A percentile compares a stretch with the other conserved stretches of the same genome.
Evolutionary conservation across 176 grass and related monocot species (phyloP).

Genomic region (Aechmea fasciata): DNA sequence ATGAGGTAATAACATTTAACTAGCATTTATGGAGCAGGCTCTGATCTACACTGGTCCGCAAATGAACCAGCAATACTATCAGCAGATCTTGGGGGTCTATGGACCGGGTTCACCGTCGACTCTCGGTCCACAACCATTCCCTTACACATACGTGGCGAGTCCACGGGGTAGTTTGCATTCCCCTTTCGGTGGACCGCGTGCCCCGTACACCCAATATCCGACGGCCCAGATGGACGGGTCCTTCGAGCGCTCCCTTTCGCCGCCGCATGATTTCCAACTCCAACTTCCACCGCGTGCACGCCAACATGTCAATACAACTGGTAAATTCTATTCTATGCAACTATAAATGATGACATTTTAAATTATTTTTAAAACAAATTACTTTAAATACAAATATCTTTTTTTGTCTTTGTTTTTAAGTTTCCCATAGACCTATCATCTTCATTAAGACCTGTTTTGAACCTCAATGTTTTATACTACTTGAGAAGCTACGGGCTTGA

Average conservation of each 20-base stretch:
- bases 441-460: too few species aligned
- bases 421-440: too few species aligned
- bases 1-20: not conserved
- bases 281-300: slow-evolving; percentile 57
- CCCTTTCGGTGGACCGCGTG: slow-evolving; percentile 26
- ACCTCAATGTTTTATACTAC: too few species aligned
- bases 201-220: slow-evolving; percentile 37
- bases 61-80: slow-evolving; percentile 59
- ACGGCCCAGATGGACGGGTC: slow-evolving; percentile 30
- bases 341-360: too few species aligned
- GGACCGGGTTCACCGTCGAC: slow-evolving; percentile 42
- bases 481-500: too few species aligned
- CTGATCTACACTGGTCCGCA: slow-evolving; percentile 44
- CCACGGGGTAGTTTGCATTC: slow-evolving; percentile 39
- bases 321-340: slow-evolving; percentile 20
- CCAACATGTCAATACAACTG: slow-evolving; percentile 27
- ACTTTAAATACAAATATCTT: too few species aligned
- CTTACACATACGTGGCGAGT: slow-evolving; percentile 35
- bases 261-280: slow-evolving; percentile 54
- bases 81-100: slow-evolving; percentile 57
- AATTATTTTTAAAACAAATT: too few species aligned
- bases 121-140: slow-evolving; percentile 32
- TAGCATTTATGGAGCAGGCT: slow-evolving; percentile 23
- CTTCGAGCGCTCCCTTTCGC: slow-evolving; percentile 33
- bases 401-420: too few species aligned